Evolutionary conservation across 768 basidiomycete genomes (phyloP), one percentile per base, ranked within the genome.

Genomic region (Lactarius hengduanensis): DNA sequence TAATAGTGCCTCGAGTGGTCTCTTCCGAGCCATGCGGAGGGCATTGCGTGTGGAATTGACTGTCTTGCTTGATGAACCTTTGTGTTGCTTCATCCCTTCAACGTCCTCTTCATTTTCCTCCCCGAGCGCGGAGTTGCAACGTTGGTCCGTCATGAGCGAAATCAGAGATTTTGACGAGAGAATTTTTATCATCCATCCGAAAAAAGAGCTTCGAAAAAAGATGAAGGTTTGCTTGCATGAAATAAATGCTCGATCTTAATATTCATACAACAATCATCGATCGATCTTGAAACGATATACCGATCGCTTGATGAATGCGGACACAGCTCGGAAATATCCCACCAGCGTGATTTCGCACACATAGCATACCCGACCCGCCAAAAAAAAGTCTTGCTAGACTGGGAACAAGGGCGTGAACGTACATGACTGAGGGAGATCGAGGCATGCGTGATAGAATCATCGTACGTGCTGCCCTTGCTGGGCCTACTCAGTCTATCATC

Each of bases 71-170:
- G 68, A 90, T 75, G 72, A 84, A 91, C 64, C 87, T 84, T 30
- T 66, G 92, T 94, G 89, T 72, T 92, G 86, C 79, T 97, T 98
- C 78, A 99, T 98, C 34, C 89, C 93, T 78, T 99, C 96, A 5
- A 95, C 80, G 69, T 95, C 95, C 67, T 94, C 92, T 1, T 93
- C 92, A 59, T 85, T 86, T 74, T 90, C 89, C 74, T 90, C 86
- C 45, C 88, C 89, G 18, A 84, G 81, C 59, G 80, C 70, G 40
- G 84, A 83, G 36, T 82, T 80, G 34, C 38, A 78, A 65, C 26
- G 70, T 73, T 8, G 87, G 85, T 0, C 86, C 89, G 32, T 32
- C 32, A 30, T 59, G 9, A 45, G 72, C 71, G 65, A 87, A 92
- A 55, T 34, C 34, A 34, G 32, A 34, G 34, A 34, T 9, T 8